Conservation (phyloP, 129 eudicot species). For the Arctium lappa region DNA sequence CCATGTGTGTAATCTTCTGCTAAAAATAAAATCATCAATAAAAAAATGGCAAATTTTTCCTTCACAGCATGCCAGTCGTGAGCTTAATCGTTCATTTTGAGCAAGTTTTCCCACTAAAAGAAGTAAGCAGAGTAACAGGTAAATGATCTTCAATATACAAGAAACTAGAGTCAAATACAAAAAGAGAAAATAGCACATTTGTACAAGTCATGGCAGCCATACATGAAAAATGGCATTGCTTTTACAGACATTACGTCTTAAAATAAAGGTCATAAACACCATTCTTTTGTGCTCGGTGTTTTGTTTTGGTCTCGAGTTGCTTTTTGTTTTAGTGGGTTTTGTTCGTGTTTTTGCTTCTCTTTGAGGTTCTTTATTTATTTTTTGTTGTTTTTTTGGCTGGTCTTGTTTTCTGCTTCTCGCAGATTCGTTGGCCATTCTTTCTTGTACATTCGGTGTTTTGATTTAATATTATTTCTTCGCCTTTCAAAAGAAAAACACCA, state of each 20-base stretch:
- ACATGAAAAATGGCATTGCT: neutral
- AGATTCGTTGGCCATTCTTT: too few relatives aligned
- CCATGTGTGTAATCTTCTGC: slow-evolving; percentile 58
- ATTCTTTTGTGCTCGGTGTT: neutral
- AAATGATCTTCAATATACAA: slow-evolving; percentile 12
- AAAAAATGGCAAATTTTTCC: neutral
- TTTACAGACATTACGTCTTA: neutral
- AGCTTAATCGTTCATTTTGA: neutral
- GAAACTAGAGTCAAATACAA: neutral
- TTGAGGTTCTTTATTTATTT: too few relatives aligned
- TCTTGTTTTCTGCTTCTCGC: too few relatives aligned
- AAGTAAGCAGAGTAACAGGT: neutral
- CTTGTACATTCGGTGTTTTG: too few relatives aligned
- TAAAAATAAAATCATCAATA: slow-evolving; percentile 18
- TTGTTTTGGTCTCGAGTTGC: too few relatives aligned
- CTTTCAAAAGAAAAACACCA: too few relatives aligned
- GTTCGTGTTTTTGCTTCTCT: too few relatives aligned
- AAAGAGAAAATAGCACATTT: neutral
- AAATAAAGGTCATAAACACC: neutral
- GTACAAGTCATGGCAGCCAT: neutral
- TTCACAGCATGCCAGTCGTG: neutral
- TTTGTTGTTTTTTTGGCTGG: too few relatives aligned
- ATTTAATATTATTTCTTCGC: too few relatives aligned
- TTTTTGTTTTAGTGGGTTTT: too few relatives aligned
- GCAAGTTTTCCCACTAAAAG: neutral